Evolutionary conservation across 2,329 filamentous ascomycete genomes (phyloP).

Genomic region (Phyllosticta paracitricarpa): DNA sequence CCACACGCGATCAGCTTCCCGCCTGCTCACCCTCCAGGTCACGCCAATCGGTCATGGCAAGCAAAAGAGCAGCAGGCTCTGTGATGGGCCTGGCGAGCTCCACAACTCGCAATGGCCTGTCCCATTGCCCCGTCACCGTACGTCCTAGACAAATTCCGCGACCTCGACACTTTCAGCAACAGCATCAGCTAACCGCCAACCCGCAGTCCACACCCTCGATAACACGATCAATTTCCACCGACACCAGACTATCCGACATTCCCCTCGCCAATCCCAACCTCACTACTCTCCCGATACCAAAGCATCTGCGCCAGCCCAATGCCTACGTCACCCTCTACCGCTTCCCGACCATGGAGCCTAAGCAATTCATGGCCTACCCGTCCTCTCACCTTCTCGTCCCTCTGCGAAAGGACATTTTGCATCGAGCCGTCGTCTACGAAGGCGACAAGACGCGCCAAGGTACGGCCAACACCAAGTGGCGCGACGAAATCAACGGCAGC

Average conservation of each 20-base stretch:
- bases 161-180: not conserved
- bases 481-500: slow-evolving; percentile 75
- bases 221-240: slow-evolving; percentile 20
- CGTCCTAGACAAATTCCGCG: not conserved
- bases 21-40: not conserved
- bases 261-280: slow-evolving; percentile 28
- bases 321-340: slow-evolving; percentile 79
- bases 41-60: slow-evolving; percentile 1
- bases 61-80: slow-evolving; percentile 7
- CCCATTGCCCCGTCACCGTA: slow-evolving; percentile 2
- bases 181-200: not conserved
- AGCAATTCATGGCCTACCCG: slow-evolving; percentile 66
- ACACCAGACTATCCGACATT: slow-evolving; percentile 18
- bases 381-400: slow-evolving; percentile 78
- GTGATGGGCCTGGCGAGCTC: slow-evolving; percentile 2
- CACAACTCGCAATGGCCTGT: not conserved
- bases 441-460: slow-evolving; percentile 81
- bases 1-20: not conserved
- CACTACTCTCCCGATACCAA: slow-evolving; percentile 17
- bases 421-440: slow-evolving; percentile 86
- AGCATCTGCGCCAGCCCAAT: slow-evolving; percentile 42
- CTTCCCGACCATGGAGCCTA: slow-evolving; percentile 83
- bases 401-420: slow-evolving; percentile 80
- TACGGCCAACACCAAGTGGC: slow-evolving; percentile 49
- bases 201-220: slow-evolving; percentile 4